Evolutionary conservation across 176 grass and related monocot species (phyloP), one percentile per base, ranked within the genome.

Genomic region (Rhynchospora tenuis): DNA sequence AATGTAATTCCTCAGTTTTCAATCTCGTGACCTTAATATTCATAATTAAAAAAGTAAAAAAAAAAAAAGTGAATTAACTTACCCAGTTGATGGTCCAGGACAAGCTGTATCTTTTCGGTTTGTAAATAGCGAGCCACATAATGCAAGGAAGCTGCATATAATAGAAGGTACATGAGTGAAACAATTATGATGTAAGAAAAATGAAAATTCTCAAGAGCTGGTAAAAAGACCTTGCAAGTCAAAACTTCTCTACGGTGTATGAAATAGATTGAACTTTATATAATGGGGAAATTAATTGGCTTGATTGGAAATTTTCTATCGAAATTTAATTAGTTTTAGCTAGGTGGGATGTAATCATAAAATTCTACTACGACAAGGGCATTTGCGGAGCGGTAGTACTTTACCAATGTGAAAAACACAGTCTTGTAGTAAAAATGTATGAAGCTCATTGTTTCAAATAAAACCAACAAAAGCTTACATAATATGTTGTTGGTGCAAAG

Each of bases 401-500:
- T 73, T 20, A 33, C 2, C 31, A 33, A 33, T 33, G 31, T 9
- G 27, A 64, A 11, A 64, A 56, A n/a, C n/a, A n/a, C 14, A 5
- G 22, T 62, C 20, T 62, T 26, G n/a, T n/a, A n/a, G n/a, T n/a
- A n/a, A n/a, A n/a, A 19, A 58, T 58, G n/a, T 58, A 19, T n/a
- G 56, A 58, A 58, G 22, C 11, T 14, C 14, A 33, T 67, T 75
- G 0, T 51, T 24, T 38, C 12, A 68, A 19, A 76, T 47, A 42
- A 76, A 76, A 28, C 4, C 51, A 76, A 1, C 19, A 38, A 16
- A 45, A 28, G 46, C 94, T 97, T 89, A 97, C 94, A 64, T 79
- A 97, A 82, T 91, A 97, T 50, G 94, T 91, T 1, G 94, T 97
- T 3, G 91, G 94, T 48, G 94, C 92, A 83, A 88, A 97, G 19